A percentile compares a stretch with the other conserved stretches of the same genome.
Evolutionary conservation across 176 grass and related monocot species (phyloP).

Genomic region (Eleusine coracana): DNA sequence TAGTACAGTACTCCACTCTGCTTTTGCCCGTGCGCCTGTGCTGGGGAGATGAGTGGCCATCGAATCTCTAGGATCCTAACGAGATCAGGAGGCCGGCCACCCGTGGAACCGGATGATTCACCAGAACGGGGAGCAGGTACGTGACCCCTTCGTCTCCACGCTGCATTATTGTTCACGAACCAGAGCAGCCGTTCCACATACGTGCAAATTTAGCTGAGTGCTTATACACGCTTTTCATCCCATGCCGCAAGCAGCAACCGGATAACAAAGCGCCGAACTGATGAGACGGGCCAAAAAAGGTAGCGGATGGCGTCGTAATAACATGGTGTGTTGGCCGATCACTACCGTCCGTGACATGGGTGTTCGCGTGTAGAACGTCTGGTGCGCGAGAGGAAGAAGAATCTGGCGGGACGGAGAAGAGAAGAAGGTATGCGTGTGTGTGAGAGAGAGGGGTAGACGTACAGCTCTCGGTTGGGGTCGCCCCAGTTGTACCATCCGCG

Average conservation of each 20-base stretch:
- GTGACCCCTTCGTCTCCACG: background rate
- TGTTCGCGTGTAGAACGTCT: too few species aligned
- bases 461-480: slow-evolving; percentile 63
- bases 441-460: background rate
- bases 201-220: background rate
- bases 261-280: background rate
- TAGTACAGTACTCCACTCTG: background rate
- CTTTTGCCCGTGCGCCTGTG: slow-evolving; percentile 21
- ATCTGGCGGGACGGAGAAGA: too few species aligned
- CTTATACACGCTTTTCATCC: background rate
- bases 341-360: background rate
- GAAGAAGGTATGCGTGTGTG: too few species aligned
- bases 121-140: slow-evolving; percentile 14
- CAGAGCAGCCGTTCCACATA: background rate
- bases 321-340: background rate
- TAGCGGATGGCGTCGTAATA: background rate
- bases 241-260: background rate
- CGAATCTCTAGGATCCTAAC: slow-evolving; percentile 17
- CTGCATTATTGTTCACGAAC: background rate
- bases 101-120: slow-evolving; percentile 14
- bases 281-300: background rate
- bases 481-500: slow-evolving; percentile 93
- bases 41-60: background rate
- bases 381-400: background rate
- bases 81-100: slow-evolving; percentile 20